A percentile compares a stretch with the other conserved stretches of the same genome.
These are phyloP conservation scores for Pistacia atlantica DNA, from an alignment of 345 rosid species.

Conservation along the genomic window DNA sequence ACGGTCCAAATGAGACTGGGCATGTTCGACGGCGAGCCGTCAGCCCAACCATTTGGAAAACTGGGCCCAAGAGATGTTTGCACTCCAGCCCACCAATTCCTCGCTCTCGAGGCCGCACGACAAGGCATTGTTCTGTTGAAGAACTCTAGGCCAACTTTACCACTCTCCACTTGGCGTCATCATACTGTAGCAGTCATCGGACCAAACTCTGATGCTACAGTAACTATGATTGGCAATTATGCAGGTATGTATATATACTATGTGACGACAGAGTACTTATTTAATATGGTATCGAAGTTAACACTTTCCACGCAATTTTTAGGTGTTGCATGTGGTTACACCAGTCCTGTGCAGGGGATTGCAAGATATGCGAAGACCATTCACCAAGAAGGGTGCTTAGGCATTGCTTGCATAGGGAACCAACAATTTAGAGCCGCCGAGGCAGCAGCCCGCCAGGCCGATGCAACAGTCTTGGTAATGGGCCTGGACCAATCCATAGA, in stretches of 20 bases:
- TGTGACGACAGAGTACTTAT: no score
- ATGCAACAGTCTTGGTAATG: slow-evolving; percentile 81
- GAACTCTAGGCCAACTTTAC: slow-evolving; percentile 51
- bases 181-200: slow-evolving; percentile 82
- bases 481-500: slow-evolving; percentile 92
- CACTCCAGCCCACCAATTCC: slow-evolving; percentile 56
- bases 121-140: slow-evolving; percentile 87
- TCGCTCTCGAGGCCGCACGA: slow-evolving; percentile 85
- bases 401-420: slow-evolving; percentile 53
- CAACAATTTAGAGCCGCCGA: slow-evolving; percentile 53
- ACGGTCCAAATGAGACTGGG: slow-evolving; percentile 95
- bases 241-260: slow-evolving; percentile 50
- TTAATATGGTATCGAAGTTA: no score
- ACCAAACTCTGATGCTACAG: slow-evolving; percentile 87
- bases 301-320: neutral
- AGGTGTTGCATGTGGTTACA: slow-evolving; percentile 76
- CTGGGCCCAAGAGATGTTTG: slow-evolving; percentile 88
- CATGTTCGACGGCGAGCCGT: slow-evolving; percentile 86
- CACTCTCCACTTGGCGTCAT: slow-evolving; percentile 57
- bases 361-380: slow-evolving; percentile 57
- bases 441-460: slow-evolving; percentile 61
- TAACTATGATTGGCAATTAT: slow-evolving; percentile 96
- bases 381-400: slow-evolving; percentile 64
- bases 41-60: slow-evolving; percentile 64
- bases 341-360: slow-evolving; percentile 73